Percentiles rank a stretch among this genome's conserved stretches.
Conservation (phyloP, 352 stramenopile species). For the Phytophthora crassamura region DNA sequence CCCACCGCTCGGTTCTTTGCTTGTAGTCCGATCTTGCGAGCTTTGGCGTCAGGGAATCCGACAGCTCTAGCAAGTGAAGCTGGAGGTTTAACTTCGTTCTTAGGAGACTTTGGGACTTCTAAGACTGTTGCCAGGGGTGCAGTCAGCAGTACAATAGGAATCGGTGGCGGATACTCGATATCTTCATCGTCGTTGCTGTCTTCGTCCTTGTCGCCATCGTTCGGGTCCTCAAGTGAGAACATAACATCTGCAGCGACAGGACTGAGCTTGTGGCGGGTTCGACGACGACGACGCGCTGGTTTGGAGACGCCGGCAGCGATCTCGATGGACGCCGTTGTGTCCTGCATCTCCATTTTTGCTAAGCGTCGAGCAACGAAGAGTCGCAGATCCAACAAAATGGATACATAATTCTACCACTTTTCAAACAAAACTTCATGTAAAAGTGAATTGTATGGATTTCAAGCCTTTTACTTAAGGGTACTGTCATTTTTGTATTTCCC, state of each 20-base stretch:
- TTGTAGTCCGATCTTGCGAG: constrained; percentile 27
- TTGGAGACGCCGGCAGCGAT: constrained; percentile 21
- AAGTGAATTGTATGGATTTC: constrained; percentile 1
- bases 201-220: constrained; percentile 32
- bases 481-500: constrained; percentile 1
- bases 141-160: constrained; percentile 15
- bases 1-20: constrained; percentile 28
- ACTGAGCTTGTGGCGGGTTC: constrained; percentile 20
- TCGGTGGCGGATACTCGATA: constrained; percentile 6
- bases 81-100: background rate
- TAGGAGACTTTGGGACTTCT: constrained; percentile 8
- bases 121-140: constrained; percentile 13
- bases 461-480: no score
- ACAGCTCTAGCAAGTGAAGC: constrained; percentile 24
- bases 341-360: constrained; percentile 25
- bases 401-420: no score
- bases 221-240: constrained; percentile 26
- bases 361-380: background rate
- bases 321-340: constrained; percentile 22
- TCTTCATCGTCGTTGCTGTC: constrained; percentile 21
- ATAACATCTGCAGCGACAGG: background rate
- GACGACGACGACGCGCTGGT: constrained; percentile 25
- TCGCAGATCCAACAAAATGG: background rate
- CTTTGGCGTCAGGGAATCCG: constrained; percentile 23
- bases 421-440: background rate